phyloP scores from a whole-genome alignment of 768 basidiomycete genomes.

The Tylopilus felleus region DNA sequence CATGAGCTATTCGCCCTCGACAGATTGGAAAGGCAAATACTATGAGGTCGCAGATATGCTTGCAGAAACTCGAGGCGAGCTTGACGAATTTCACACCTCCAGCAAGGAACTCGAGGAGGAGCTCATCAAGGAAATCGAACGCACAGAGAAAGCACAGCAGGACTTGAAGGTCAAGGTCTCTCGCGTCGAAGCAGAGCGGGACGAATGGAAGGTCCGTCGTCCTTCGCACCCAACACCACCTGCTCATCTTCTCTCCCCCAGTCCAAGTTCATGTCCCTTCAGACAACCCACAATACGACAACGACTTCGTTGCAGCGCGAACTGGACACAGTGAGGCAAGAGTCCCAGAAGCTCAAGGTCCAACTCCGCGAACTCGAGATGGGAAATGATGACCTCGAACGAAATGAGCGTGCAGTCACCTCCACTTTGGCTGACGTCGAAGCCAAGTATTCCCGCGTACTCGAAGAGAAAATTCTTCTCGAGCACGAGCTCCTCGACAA shows the following conservation, averaged over 20 bases:
- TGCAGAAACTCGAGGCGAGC: slow-evolving; percentile 76
- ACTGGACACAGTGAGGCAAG: slow-evolving; percentile 76
- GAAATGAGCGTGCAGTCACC: slow-evolving; percentile 86
- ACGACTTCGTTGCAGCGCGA: slow-evolving; percentile 90
- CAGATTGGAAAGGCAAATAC: slow-evolving; percentile 78
- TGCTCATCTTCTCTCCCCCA: slow-evolving; percentile 29
- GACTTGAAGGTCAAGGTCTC: slow-evolving; percentile 72
- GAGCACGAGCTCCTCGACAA: slow-evolving; percentile 95
- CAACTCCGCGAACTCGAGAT: slow-evolving; percentile 89
- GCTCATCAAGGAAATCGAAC: slow-evolving; percentile 84
- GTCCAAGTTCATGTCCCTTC: slow-evolving; percentile 83
- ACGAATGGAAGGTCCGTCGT: slow-evolving; percentile 85
- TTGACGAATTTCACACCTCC: slow-evolving; percentile 82
- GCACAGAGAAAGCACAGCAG: slow-evolving; percentile 81
- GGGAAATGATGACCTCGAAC: slow-evolving; percentile 96
- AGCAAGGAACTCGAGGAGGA: slow-evolving; percentile 93
- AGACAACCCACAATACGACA: slow-evolving; percentile 88
- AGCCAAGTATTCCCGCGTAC: slow-evolving; percentile 79
- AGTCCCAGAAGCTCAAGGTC: slow-evolving; percentile 65
- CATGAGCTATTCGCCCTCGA: slow-evolving; percentile 52
- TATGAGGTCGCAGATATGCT: slow-evolving; percentile 83
- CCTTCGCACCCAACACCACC: background rate
- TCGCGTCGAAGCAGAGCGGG: slow-evolving; percentile 70
- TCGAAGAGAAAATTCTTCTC: slow-evolving; percentile 96
- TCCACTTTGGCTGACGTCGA: slow-evolving; percentile 83